Conservation (phyloP, 805 yeast genomes). For the Komagataella phaffii region DNA sequence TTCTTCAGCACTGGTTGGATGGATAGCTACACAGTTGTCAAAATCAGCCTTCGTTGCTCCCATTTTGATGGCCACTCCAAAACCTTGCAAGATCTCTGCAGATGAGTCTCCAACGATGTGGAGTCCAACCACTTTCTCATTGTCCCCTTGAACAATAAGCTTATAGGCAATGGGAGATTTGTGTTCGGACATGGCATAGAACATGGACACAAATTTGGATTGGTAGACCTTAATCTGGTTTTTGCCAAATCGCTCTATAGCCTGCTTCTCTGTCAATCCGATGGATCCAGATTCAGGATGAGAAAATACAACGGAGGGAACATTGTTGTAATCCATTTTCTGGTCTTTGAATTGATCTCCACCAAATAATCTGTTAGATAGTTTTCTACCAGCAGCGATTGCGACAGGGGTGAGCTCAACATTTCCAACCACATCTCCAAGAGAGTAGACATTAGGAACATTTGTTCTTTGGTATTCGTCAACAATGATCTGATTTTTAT, state of each 20-base stretch:
- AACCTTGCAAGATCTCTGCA: slow-evolving; percentile 93
- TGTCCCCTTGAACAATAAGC: slow-evolving; percentile 54
- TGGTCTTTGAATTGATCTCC: slow-evolving; percentile 53
- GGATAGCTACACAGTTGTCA: slow-evolving; percentile 94
- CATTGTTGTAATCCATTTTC: slow-evolving; percentile 74
- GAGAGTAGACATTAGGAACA: slow-evolving; percentile 57
- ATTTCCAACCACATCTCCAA: slow-evolving; percentile 91
- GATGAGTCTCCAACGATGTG: slow-evolving; percentile 87
- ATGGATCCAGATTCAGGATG: slow-evolving; percentile 97
- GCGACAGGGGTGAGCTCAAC: slow-evolving; percentile 97
- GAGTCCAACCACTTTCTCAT: slow-evolving; percentile 91
- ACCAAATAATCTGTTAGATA: slow-evolving; percentile 87
- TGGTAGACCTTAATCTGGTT: slow-evolving; percentile 72
- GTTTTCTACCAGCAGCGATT: slow-evolving; percentile 93
- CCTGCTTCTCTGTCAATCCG: slow-evolving; percentile 75
- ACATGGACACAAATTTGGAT: slow-evolving; percentile 83
- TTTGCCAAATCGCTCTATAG: slow-evolving; percentile 65
- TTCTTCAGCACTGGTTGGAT: slow-evolving; percentile 98
- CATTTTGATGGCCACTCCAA: slow-evolving; percentile 97
- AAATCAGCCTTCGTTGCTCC: slow-evolving; percentile 97
- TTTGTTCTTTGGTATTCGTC: slow-evolving; percentile 85
- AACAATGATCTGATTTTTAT: slow-evolving; percentile 50
- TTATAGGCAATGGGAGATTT: slow-evolving; percentile 86
- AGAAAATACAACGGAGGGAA: slow-evolving; percentile 94
- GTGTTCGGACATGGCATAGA: slow-evolving; percentile 70